These are phyloP conservation scores for Colletotrichum sojae DNA, from an alignment of 2,329 filamentous ascomycete species.

Conservation along the genomic window DNA sequence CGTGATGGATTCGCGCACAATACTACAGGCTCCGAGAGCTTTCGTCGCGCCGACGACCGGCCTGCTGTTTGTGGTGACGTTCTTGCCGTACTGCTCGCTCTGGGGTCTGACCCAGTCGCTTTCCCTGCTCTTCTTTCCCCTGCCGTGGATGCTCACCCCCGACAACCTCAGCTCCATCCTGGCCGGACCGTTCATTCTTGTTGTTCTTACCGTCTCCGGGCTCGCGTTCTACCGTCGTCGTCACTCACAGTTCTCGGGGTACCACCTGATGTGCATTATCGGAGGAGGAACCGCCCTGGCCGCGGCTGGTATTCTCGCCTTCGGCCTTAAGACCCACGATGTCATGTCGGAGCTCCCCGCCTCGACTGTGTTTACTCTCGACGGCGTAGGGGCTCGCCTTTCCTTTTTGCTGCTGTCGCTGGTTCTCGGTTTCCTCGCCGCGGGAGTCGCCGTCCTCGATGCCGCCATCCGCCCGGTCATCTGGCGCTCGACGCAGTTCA, in stretches of 20 bases:
- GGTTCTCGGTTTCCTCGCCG: slow-evolving; percentile 63
- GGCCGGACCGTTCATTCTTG: slow-evolving; percentile 59
- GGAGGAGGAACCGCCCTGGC: slow-evolving; percentile 55
- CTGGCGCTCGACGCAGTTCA: slow-evolving; percentile 64
- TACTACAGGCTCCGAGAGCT: slow-evolving; percentile 64
- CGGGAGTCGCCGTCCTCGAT: slow-evolving; percentile 58
- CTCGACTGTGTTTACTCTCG: slow-evolving; percentile 46
- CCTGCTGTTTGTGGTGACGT: slow-evolving; percentile 60
- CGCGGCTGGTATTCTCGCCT: slow-evolving; percentile 59
- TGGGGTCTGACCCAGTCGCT: slow-evolving; percentile 63
- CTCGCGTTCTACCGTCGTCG: slow-evolving; percentile 52
- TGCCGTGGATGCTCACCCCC: slow-evolving; percentile 58
- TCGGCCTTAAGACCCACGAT: slow-evolving; percentile 59
- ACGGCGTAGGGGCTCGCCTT: slow-evolving; percentile 47
- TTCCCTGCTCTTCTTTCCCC: slow-evolving; percentile 61
- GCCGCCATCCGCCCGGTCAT: slow-evolving; percentile 59
- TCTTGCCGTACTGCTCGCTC: slow-evolving; percentile 61
- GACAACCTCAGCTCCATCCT: slow-evolving; percentile 61
- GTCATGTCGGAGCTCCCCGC: slow-evolving; percentile 50
- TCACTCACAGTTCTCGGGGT: slow-evolving; percentile 50
- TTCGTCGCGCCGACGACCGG: slow-evolving; percentile 64
- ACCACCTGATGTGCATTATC: slow-evolving; percentile 52
- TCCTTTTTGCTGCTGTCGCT: slow-evolving; percentile 60
- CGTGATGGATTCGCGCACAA: slow-evolving; percentile 46
- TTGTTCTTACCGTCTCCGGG: slow-evolving; percentile 49